phyloP scores from a whole-genome alignment of 2,329 filamentous ascomycete genomes.

The Shiraia bambusicola region DNA sequence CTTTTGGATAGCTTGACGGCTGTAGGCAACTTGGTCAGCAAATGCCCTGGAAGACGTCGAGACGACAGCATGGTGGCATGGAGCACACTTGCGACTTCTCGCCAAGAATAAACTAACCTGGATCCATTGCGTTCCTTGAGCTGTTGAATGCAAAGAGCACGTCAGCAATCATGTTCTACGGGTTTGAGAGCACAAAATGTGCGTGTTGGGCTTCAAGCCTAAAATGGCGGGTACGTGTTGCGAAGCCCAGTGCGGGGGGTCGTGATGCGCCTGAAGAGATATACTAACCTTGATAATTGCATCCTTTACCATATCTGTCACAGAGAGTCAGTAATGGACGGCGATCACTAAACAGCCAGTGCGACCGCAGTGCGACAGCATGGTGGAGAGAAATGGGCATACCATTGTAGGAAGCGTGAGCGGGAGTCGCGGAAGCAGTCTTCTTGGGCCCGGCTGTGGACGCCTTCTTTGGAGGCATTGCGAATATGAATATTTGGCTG shows the following conservation, averaged over 20 bases:
- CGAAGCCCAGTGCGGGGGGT: slow-evolving; percentile 39
- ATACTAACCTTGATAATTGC: slow-evolving; percentile 69
- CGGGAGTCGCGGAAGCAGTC: slow-evolving; percentile 53
- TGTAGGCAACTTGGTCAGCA: slow-evolving; percentile 46
- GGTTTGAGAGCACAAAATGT: slow-evolving; percentile 11
- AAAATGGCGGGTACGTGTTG: slow-evolving; percentile 37
- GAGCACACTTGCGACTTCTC: slow-evolving; percentile 21
- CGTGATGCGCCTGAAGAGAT: slow-evolving; percentile 52
- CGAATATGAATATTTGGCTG: slow-evolving; percentile 34
- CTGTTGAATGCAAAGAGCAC: slow-evolving; percentile 50
- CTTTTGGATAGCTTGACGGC: slow-evolving; percentile 73
- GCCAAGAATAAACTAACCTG: slow-evolving; percentile 57
- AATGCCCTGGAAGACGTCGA: slow-evolving; percentile 20
- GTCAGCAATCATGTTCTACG: slow-evolving; percentile 49
- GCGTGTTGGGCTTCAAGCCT: slow-evolving; percentile 33
- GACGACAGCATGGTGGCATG: slow-evolving; percentile 30
- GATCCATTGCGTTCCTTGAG: slow-evolving; percentile 70
- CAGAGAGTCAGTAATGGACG: slow-evolving; percentile 54
- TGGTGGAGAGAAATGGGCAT: slow-evolving; percentile 46
- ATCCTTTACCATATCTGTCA: slow-evolving; percentile 71
- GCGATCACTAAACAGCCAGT: slow-evolving; percentile 51
- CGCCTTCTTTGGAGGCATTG: slow-evolving; percentile 68
- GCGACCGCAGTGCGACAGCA: slow-evolving; percentile 49
- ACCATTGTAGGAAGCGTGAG: slow-evolving; percentile 69
- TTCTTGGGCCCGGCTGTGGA: slow-evolving; percentile 60